Conservation (phyloP, 108 stramenopile genomes). For the Cylindrotheca fusiformis region DNA sequence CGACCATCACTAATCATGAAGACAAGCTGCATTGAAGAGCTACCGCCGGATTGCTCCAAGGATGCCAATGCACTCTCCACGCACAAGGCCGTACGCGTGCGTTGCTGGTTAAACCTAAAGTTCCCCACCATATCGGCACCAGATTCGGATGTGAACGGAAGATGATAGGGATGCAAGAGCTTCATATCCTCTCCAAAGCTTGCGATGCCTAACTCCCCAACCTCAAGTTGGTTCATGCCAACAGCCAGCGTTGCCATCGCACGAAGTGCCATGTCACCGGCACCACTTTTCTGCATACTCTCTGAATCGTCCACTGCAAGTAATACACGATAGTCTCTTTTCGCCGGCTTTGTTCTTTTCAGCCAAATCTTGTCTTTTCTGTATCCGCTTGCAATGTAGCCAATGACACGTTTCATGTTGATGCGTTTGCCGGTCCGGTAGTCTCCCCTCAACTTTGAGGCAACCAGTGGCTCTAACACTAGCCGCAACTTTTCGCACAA, state of each 20-base stretch:
- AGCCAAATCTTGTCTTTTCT: constrained; percentile 99
- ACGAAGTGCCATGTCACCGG: constrained; percentile 87
- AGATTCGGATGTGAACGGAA: constrained; percentile 86
- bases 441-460: constrained; percentile 94
- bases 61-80: constrained; percentile 82
- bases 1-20: constrained; percentile 96
- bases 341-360: constrained; percentile 97
- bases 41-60: constrained; percentile 55
- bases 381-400: constrained; percentile 97
- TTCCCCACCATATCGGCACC: constrained; percentile 76
- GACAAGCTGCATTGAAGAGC: constrained; percentile 85
- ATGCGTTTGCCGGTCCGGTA: constrained; percentile 98
- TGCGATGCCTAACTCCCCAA: constrained; percentile 92
- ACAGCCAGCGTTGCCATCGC: constrained; percentile 89
- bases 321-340: constrained; percentile 94
- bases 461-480: constrained; percentile 95
- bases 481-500: constrained; percentile 98
- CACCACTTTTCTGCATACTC: constrained; percentile 92
- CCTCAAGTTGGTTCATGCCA: constrained; percentile 94
- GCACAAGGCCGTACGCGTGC: constrained; percentile 87
- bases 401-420: constrained; percentile 99
- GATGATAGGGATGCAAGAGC: constrained; percentile 86
- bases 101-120: constrained; percentile 86
- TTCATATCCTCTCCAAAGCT: constrained; percentile 91
- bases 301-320: constrained; percentile 97